Percentiles rank a stretch among this genome's conserved stretches.
phyloP scores from a whole-genome alignment of 176 grass and related monocot species.

The Zoysia japonica region DNA sequence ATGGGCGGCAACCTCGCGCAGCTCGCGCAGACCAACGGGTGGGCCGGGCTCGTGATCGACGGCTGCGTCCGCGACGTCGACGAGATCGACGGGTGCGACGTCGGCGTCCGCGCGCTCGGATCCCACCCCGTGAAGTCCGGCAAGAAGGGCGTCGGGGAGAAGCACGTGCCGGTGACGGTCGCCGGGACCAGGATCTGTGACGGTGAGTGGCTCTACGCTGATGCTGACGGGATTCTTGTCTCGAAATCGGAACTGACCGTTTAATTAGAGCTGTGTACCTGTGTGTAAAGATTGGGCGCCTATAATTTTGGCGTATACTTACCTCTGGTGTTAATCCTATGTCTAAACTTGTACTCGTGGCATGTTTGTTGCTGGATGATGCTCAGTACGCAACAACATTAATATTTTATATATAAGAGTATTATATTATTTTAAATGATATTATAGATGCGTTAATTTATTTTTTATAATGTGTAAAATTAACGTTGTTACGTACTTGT shows the following conservation, averaged over 20 bases:
- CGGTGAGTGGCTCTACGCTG: constrained; percentile 76
- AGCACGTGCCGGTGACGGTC: constrained; percentile 53
- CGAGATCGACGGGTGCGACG: constrained; percentile 77
- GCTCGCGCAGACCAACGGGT: constrained; percentile 73
- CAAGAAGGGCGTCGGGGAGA: constrained; percentile 80
- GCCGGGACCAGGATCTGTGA: constrained; percentile 65
- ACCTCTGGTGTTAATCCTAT: no score
- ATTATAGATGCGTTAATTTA: no score
- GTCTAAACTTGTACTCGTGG: no score
- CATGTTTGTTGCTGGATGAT: no score
- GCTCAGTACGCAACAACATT: no score
- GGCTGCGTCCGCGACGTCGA: constrained; percentile 84
- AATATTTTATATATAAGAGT: no score
- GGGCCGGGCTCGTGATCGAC: constrained; percentile 70
- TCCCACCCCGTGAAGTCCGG: constrained; percentile 66
- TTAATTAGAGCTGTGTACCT: neutral
- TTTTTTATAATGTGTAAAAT: no score
- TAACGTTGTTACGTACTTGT: no score
- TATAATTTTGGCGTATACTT: neutral
- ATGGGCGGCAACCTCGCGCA: constrained; percentile 80
- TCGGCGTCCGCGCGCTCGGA: constrained; percentile 64
- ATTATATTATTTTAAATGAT: no score
- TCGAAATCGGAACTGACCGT: constrained; percentile 55
- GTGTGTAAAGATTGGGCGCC: neutral
- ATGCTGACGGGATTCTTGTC: constrained; percentile 70